Conservation (phyloP, 2,329 filamentous ascomycete species). For the Fusarium tuaranense region DNA sequence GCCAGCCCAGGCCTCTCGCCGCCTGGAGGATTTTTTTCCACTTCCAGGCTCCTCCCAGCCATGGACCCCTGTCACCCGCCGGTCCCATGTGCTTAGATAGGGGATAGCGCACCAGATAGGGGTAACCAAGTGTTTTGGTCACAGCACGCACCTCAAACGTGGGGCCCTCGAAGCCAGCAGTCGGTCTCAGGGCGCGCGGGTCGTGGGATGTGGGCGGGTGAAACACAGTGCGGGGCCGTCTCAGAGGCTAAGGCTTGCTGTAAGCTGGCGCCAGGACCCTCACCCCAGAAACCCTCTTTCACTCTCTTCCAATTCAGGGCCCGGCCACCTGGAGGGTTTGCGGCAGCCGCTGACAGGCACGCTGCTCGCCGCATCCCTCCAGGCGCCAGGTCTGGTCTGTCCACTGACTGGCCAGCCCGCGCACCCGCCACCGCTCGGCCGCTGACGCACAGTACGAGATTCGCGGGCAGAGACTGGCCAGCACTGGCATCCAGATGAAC, state of each 20-base stretch:
- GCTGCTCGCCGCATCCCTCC: slow-evolving; percentile 18
- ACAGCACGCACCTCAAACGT: slow-evolving; percentile 17
- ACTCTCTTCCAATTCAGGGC: neutral
- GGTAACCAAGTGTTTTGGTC: slow-evolving; percentile 38
- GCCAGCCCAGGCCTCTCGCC: neutral
- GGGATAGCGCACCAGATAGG: slow-evolving; percentile 40
- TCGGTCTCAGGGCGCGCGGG: slow-evolving; percentile 13
- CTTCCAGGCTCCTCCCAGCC: slow-evolving; percentile 5
- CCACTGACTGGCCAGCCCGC: slow-evolving; percentile 13
- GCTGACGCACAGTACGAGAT: slow-evolving; percentile 29
- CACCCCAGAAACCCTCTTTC: slow-evolving; percentile 19
- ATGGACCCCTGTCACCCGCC: slow-evolving; percentile 34
- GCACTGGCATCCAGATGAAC: slow-evolving; percentile 19
- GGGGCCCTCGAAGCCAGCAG: slow-evolving; percentile 29
- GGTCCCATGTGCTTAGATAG: slow-evolving; percentile 36
- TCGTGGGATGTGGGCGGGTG: slow-evolving; percentile 22
- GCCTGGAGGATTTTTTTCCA: slow-evolving; percentile 1
- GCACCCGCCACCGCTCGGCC: slow-evolving; percentile 18
- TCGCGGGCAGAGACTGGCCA: neutral
- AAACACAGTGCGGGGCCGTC: slow-evolving; percentile 38
- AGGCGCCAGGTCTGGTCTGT: neutral
- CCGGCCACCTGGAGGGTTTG: slow-evolving; percentile 15
- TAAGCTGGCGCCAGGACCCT: slow-evolving; percentile 5
- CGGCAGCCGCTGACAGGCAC: slow-evolving; percentile 25
- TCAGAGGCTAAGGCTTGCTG: slow-evolving; percentile 11